Evolutionary conservation across 768 basidiomycete species (phyloP).

Genomic region (Russula foetens): DNA sequence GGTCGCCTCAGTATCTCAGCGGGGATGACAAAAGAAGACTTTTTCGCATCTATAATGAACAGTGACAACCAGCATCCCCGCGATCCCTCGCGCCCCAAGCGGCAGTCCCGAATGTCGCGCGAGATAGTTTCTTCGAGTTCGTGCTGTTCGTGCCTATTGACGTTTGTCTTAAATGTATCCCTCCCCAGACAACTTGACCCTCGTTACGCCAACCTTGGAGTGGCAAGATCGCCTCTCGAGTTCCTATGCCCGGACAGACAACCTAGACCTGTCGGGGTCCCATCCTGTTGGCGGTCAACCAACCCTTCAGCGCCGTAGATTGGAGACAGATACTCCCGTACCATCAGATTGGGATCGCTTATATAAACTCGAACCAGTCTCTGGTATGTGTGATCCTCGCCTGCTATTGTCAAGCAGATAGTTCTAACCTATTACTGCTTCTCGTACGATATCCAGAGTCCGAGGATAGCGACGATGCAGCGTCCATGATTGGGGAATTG

Average conservation of each 20-base stretch:
- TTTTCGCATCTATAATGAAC: conserved; percentile 64
- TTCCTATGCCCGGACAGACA: conserved; percentile 34
- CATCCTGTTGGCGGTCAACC: conserved; percentile 23
- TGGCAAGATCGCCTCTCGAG: conserved; percentile 71
- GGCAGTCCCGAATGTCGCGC: conserved; percentile 69
- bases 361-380: conserved; percentile 44
- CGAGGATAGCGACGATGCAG: conserved; percentile 28
- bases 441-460: conserved; percentile 12
- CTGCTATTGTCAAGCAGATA: neutral
- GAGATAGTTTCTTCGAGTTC: conserved; percentile 72
- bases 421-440: neutral
- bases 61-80: conserved; percentile 41
- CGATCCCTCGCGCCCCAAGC: conserved; percentile 52
- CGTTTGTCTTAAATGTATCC: neutral
- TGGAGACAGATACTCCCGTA: conserved; percentile 28
- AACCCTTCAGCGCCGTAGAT: conserved; percentile 39
- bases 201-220: conserved; percentile 59
- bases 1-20: conserved; percentile 54
- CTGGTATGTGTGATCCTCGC: conserved; percentile 7
- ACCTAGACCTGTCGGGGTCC: neutral
- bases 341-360: conserved; percentile 49
- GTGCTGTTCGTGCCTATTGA: conserved; percentile 22
- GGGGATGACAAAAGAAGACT: conserved; percentile 66
- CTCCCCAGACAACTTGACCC: conserved; percentile 46
- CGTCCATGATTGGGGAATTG: conserved; percentile 58